phyloP scores from a whole-genome alignment of 345 rosid species.

The Zanthoxylum bungeanum region DNA sequence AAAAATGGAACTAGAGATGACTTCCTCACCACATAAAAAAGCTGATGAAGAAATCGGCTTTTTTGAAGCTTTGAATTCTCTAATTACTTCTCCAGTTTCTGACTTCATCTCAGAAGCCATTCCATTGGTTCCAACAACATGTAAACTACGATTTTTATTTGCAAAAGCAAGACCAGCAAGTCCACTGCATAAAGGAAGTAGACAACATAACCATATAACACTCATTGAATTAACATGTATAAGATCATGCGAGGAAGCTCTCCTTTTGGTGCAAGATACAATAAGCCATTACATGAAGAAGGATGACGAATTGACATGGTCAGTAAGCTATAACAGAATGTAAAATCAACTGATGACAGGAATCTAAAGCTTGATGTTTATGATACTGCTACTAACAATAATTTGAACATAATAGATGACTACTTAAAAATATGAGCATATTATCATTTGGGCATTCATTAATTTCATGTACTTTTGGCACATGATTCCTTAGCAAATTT shows the following conservation, averaged over 20 bases:
- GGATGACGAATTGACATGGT: not conserved
- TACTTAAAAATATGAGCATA: not conserved
- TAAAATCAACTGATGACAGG: not conserved
- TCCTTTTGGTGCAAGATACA: constrained; percentile 1
- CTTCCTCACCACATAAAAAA: constrained; percentile 37
- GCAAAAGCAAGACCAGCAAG: constrained; percentile 37
- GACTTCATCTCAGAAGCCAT: constrained; percentile 31
- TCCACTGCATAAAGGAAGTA: constrained; percentile 30
- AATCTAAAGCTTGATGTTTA: not conserved
- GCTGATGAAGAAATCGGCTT: constrained; percentile 30
- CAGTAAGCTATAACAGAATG: not conserved
- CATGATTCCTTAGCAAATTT: constrained; percentile 5
- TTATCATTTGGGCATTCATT: not conserved
- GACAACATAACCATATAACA: constrained; percentile 1
- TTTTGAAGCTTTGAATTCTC: constrained; percentile 34
- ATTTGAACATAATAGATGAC: not conserved
- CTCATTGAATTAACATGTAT: not conserved
- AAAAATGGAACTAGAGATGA: not conserved
- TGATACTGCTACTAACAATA: not conserved
- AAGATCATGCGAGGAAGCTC: not conserved
- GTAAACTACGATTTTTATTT: constrained; percentile 29
- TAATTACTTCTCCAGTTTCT: constrained; percentile 32
- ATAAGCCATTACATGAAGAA: not conserved
- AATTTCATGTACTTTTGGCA: not conserved
- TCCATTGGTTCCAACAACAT: constrained; percentile 34